These are phyloP conservation scores for Bathelium albidoporum DNA, from an alignment of 495 filamentous ascomycete species.

Conservation along the genomic window DNA sequence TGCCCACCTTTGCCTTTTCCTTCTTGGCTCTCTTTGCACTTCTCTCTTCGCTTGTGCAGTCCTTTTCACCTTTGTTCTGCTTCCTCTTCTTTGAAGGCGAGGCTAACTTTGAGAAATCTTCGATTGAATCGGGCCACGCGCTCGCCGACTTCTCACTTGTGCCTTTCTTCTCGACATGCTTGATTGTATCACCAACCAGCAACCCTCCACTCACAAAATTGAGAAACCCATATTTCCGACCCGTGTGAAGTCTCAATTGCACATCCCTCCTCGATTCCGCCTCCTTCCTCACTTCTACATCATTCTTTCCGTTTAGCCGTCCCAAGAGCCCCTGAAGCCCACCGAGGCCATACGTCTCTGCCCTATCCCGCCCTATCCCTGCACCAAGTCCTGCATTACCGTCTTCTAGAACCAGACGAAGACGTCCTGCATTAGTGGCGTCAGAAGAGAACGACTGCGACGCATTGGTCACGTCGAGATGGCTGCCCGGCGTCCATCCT, in stretches of 20 bases:
- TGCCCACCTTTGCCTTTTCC: not conserved
- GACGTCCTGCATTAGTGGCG: slow-evolving; percentile 63
- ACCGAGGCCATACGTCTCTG: slow-evolving; percentile 71
- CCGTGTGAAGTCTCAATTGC: slow-evolving; percentile 55
- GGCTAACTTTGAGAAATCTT: slow-evolving; percentile 9
- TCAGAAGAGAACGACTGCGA: slow-evolving; percentile 64
- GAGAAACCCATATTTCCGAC: slow-evolving; percentile 61
- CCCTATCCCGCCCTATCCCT: slow-evolving; percentile 42
- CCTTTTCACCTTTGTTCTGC: slow-evolving; percentile 17
- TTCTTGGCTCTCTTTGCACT: slow-evolving; percentile 41
- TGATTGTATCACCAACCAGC: slow-evolving; percentile 54
- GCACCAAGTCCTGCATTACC: slow-evolving; percentile 84
- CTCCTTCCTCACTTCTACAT: slow-evolving; percentile 55
- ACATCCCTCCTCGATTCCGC: slow-evolving; percentile 48
- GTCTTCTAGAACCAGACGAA: slow-evolving; percentile 72
- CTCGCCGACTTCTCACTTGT: not conserved
- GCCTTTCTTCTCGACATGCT: slow-evolving; percentile 14
- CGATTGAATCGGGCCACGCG: slow-evolving; percentile 16
- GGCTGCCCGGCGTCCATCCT: slow-evolving; percentile 79
- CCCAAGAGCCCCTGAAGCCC: slow-evolving; percentile 76
- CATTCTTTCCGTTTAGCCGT: slow-evolving; percentile 77
- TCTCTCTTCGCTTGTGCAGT: slow-evolving; percentile 28
- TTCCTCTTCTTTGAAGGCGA: slow-evolving; percentile 18
- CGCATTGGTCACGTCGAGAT: slow-evolving; percentile 64
- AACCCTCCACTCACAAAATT: slow-evolving; percentile 74